Evolutionary conservation across 2,329 filamentous ascomycete species (phyloP).

Genomic region (Ophiostoma tasmaniense): DNA sequence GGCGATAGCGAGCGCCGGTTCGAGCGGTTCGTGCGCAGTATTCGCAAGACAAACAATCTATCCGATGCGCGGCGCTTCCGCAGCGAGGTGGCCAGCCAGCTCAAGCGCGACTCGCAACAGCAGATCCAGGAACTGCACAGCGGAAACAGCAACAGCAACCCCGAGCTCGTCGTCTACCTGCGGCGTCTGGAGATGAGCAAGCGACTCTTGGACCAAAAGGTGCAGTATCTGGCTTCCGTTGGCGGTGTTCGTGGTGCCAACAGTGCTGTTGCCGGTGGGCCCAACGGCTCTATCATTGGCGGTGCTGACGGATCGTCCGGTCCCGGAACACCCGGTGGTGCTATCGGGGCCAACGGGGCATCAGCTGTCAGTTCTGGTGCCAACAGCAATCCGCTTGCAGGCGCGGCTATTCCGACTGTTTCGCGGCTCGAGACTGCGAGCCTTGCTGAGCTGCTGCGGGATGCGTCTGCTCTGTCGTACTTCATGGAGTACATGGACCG

Average conservation of each 20-base stretch:
- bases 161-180: slow-evolving; percentile 71
- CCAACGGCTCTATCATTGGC: background rate
- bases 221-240: slow-evolving; percentile 63
- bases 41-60: slow-evolving; percentile 79
- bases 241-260: background rate
- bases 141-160: slow-evolving; percentile 33
- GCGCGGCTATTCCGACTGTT: slow-evolving; percentile 28
- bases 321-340: background rate
- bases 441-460: slow-evolving; percentile 77
- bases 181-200: slow-evolving; percentile 88
- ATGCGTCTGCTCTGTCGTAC: slow-evolving; percentile 84
- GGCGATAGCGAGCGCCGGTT: slow-evolving; percentile 87
- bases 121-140: slow-evolving; percentile 34
- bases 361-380: slow-evolving; percentile 16
- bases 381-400: slow-evolving; percentile 14
- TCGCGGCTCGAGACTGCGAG: slow-evolving; percentile 66
- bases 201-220: slow-evolving; percentile 78
- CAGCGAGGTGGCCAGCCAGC: slow-evolving; percentile 83
- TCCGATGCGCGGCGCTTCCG: slow-evolving; percentile 89
- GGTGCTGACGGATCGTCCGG: slow-evolving; percentile 1
- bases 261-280: background rate
- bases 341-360: background rate
- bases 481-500: slow-evolving; percentile 99
- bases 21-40: slow-evolving; percentile 84
- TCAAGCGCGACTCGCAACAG: slow-evolving; percentile 72